Base-by-base conservation (phyloP, 2,329 filamentous ascomycete species). In the Fusarium drepaniforme region DNA sequence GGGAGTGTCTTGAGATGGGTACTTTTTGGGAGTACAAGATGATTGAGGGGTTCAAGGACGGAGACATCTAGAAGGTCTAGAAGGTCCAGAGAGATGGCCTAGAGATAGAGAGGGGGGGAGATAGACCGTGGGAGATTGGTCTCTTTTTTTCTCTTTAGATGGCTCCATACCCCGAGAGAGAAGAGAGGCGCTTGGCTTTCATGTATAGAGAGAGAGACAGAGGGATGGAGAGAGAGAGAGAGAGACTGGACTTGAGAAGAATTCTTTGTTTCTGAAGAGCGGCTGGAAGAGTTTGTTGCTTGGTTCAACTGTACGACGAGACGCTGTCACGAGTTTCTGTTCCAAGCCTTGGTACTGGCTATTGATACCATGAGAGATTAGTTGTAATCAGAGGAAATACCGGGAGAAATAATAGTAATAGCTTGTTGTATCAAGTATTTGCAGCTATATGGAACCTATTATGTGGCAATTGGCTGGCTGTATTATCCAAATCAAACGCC, bases 11-110 rank as follows among this genome's bases (percentile, higher is more conserved):
- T 18, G 81, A 86, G 65, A 78, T 88, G 70, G 86, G 86, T 6
- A 92, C 90, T 0, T 84, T 85, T 65, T 92, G 90, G 89, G 88
- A 91, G 72, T 91, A 90, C 76, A 86, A 86, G 62, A 81, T 89
- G 23, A 88, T 92, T 67, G 85, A 90, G 66, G 89, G 87, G 2
- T 84, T 90, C 33, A 91, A 89, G 76, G 84, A 84, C 64, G 53
- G 44, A 30, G 42, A 70, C 3, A 64, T n/a, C 23, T 35, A 62
- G 28, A 35, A 9, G 28, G 28, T 30, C 28, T 30, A 30, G 30
- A 30, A 13, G 33, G 33, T 35, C 33, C 13, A 16, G 16, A 63
- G 64, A 35, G 33, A 35, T 35, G 33, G 33, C 5, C 33, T 35
- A 35, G 12, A 35, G 13, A 53, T 63, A 53, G 65, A 63, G 12